Evolutionary conservation across 2,329 filamentous ascomycete genomes (phyloP).

Genomic region (Helotiales sp.): DNA sequence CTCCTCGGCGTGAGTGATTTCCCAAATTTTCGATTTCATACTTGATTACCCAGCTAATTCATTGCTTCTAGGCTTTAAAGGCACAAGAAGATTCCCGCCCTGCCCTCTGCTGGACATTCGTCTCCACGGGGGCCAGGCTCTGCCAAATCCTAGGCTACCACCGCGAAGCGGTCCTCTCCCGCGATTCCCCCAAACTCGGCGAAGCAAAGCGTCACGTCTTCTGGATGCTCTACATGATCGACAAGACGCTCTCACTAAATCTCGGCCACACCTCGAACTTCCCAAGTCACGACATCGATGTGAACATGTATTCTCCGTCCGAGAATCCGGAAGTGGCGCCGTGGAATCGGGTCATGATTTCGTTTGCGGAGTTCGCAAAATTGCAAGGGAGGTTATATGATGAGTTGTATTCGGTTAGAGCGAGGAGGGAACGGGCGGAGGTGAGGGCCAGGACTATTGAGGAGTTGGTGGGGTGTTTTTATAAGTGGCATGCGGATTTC

Average conservation of each 20-base stretch:
- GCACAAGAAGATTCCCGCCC: constrained; percentile 27
- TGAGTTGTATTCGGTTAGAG: constrained; percentile 23
- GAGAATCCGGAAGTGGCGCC: constrained; percentile 13
- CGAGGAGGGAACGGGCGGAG: constrained; percentile 14
- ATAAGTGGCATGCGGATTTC: constrained; percentile 17
- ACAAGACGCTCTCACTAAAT: constrained; percentile 28
- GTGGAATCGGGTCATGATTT: constrained; percentile 24
- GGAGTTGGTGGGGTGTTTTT: constrained; percentile 15
- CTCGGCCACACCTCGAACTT: constrained; percentile 28
- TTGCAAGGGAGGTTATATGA: constrained; percentile 28
- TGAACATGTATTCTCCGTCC: constrained; percentile 19
- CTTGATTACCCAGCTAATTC: no score
- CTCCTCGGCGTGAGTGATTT: constrained; percentile 26
- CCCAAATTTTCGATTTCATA: not conserved
- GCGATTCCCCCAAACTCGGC: constrained; percentile 17
- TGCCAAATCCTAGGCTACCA: constrained; percentile 30
- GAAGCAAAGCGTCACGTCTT: constrained; percentile 28
- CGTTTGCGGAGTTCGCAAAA: constrained; percentile 19
- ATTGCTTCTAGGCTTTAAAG: constrained; percentile 18
- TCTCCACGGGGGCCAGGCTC: constrained; percentile 26
- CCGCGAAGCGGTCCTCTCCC: constrained; percentile 22
- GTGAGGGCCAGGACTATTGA: constrained; percentile 18
- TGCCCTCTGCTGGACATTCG: constrained; percentile 27
- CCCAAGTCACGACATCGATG: constrained; percentile 29
- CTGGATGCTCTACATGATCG: constrained; percentile 32